Conservation (phyloP, 352 stramenopile species). For the Pythium rhizo-oryzae region DNA sequence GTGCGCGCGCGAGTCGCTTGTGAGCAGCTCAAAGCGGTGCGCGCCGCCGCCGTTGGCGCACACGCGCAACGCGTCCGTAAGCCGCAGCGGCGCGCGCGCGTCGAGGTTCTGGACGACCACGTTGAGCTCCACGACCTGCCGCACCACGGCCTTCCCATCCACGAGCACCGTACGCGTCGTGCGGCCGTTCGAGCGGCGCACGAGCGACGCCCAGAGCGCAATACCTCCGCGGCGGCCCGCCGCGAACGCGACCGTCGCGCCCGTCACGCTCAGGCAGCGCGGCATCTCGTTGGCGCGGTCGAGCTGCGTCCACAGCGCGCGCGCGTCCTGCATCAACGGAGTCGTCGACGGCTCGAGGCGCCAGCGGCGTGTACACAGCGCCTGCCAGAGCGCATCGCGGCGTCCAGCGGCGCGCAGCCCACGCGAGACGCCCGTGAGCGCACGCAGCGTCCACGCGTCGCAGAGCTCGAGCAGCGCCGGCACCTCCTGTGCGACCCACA, state of each 20-base stretch:
- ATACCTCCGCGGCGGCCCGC: slow-evolving; percentile 32
- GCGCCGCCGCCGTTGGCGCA: not conserved
- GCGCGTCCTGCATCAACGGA: not conserved
- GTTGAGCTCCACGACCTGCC: slow-evolving; percentile 61
- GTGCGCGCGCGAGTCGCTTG: slow-evolving; percentile 41
- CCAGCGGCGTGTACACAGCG: slow-evolving; percentile 42
- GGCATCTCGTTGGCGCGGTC: slow-evolving; percentile 45
- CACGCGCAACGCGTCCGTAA: slow-evolving; percentile 44
- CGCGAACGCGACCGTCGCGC: slow-evolving; percentile 40
- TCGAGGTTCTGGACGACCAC: slow-evolving; percentile 58
- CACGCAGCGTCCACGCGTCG: slow-evolving; percentile 53
- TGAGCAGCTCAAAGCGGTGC: slow-evolving; percentile 44
- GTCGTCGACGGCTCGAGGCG: slow-evolving; percentile 9
- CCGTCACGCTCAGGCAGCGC: slow-evolving; percentile 23
- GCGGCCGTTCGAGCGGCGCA: slow-evolving; percentile 54
- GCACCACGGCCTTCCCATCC: slow-evolving; percentile 43
- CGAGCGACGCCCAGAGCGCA: slow-evolving; percentile 46
- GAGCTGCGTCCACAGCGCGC: slow-evolving; percentile 38
- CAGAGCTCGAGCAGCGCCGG: slow-evolving; percentile 48
- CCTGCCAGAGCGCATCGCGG: slow-evolving; percentile 37
- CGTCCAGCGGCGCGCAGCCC: slow-evolving; percentile 31
- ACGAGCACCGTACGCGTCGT: slow-evolving; percentile 58
- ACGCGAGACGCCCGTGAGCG: slow-evolving; percentile 37
- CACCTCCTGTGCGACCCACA: slow-evolving; percentile 46
- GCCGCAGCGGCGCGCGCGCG: slow-evolving; percentile 19